These are phyloP conservation scores for Thalassiosira allenii DNA, from an alignment of 352 stramenopile genomes.

Conservation along the genomic window DNA sequence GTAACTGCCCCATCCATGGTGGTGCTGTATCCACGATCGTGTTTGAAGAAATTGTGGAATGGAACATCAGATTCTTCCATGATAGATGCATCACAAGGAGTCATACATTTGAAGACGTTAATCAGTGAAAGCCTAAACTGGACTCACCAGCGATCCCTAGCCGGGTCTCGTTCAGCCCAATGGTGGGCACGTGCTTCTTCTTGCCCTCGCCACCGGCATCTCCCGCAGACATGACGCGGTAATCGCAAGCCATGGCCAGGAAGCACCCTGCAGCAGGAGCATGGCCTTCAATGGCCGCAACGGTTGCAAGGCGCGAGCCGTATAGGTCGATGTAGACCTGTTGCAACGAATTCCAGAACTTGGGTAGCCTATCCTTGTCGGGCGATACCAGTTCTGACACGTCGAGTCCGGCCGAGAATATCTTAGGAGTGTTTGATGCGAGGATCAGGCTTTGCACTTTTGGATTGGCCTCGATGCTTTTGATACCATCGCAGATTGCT, in stretches of 20 bases:
- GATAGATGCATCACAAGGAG: no score
- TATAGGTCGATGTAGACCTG: conserved; percentile 93
- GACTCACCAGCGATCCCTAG: conserved; percentile 93
- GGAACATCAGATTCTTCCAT: no score
- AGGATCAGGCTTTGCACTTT: conserved; percentile 77
- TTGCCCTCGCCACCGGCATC: conserved; percentile 8
- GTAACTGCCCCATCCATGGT: conserved; percentile 67
- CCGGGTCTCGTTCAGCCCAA: conserved; percentile 94
- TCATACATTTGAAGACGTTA: no score
- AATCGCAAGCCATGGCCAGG: conserved; percentile 94
- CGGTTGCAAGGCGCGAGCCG: conserved; percentile 88
- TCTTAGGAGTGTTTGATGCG: conserved; percentile 61
- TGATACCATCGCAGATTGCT: conserved; percentile 68
- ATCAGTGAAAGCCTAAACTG: no score
- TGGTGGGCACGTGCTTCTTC: conserved; percentile 83
- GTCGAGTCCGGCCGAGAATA: conserved; percentile 93
- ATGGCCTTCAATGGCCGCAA: conserved; percentile 92
- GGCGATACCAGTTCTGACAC: conserved; percentile 93
- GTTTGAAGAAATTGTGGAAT: no score
- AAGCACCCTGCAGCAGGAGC: conserved; percentile 93
- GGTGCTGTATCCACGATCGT: no score
- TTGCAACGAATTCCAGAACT: conserved; percentile 93
- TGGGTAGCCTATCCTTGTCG: conserved; percentile 75
- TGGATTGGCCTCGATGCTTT: conserved; percentile 66
- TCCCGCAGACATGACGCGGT: conserved; percentile 90